Conservation (phyloP, 495 filamentous ascomycete genomes). For the Xylaria venustula region DNA sequence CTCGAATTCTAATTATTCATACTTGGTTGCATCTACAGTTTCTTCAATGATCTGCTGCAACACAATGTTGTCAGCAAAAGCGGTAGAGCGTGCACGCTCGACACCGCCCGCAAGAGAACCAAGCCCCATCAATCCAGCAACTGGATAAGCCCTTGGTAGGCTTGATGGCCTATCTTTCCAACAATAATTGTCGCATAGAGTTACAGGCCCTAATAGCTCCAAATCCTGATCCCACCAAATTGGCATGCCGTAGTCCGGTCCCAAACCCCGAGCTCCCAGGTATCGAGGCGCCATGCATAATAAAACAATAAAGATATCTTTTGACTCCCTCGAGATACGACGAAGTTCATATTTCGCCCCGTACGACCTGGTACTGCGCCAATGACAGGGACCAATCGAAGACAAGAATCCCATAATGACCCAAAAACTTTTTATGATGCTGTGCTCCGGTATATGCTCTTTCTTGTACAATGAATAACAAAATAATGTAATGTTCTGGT, state of each 20-base stretch:
- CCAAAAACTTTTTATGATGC: constrained; percentile 49
- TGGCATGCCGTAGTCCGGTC: constrained; percentile 20
- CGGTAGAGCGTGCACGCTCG: constrained; percentile 17
- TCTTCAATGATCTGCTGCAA: constrained; percentile 9
- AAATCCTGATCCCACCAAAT: constrained; percentile 20
- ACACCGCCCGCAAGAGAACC: constrained; percentile 26
- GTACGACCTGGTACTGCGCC: constrained; percentile 33
- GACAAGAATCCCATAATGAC: constrained; percentile 34
- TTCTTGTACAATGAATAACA: constrained; percentile 50
- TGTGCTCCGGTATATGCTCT: constrained; percentile 54
- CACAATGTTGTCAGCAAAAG: constrained; percentile 16
- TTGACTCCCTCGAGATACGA: constrained; percentile 36
- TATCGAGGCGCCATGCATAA: constrained; percentile 34
- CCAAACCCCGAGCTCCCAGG: constrained; percentile 27
- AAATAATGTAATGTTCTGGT: constrained; percentile 35
- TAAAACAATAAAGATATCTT: constrained; percentile 36
- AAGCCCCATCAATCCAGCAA: constrained; percentile 37
- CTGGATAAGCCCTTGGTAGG: constrained; percentile 26
- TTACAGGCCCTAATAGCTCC: constrained; percentile 6
- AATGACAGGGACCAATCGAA: constrained; percentile 31
- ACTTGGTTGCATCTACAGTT: constrained; percentile 16
- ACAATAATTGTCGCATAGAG: constrained; percentile 4
- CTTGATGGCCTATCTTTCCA: constrained; percentile 14
- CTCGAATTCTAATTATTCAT: constrained; percentile 32
- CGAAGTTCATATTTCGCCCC: constrained; percentile 28